Evolutionary conservation across 352 stramenopile genomes (phyloP).

Genomic region (Phytophthora idaei): DNA sequence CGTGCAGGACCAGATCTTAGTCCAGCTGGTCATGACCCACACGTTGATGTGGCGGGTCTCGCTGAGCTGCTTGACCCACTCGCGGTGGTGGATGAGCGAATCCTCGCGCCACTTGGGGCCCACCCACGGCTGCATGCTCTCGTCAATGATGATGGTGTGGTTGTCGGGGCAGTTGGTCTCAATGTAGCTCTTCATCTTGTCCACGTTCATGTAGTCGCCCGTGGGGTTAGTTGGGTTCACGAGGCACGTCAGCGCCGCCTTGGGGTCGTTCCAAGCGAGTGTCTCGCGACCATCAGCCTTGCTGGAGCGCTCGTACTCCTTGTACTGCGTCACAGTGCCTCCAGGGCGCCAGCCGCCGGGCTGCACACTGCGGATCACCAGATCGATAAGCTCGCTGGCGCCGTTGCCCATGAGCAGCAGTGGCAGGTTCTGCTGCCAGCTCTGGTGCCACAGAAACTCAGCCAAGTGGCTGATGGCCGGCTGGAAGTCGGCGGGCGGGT

Average conservation of each 20-base stretch:
- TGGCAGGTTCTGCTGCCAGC: conserved; percentile 62
- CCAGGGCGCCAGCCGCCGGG: conserved; percentile 74
- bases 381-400: conserved; percentile 86
- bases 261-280: conserved; percentile 73
- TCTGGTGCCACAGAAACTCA: conserved; percentile 82
- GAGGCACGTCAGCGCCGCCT: conserved; percentile 81
- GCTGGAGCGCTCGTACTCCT: conserved; percentile 88
- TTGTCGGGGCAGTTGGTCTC: conserved; percentile 81
- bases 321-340: conserved; percentile 83
- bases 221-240: conserved; percentile 92
- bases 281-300: conserved; percentile 82
- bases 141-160: conserved; percentile 91
- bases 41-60: conserved; percentile 83
- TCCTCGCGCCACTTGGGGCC: conserved; percentile 85
- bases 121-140: conserved; percentile 93
- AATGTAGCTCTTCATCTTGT: conserved; percentile 89
- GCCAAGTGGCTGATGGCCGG: conserved; percentile 88
- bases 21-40: conserved; percentile 93
- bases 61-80: conserved; percentile 81
- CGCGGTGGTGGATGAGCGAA: conserved; percentile 87
- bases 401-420: conserved; percentile 86
- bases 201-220: conserved; percentile 86
- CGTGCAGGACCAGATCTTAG: conserved; percentile 94
- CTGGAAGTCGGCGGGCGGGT: conserved; percentile 91
- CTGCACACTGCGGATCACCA: conserved; percentile 87